Base-by-base conservation (phyloP, 441 rosid genomes). In the Theobroma grandiflorum region DNA sequence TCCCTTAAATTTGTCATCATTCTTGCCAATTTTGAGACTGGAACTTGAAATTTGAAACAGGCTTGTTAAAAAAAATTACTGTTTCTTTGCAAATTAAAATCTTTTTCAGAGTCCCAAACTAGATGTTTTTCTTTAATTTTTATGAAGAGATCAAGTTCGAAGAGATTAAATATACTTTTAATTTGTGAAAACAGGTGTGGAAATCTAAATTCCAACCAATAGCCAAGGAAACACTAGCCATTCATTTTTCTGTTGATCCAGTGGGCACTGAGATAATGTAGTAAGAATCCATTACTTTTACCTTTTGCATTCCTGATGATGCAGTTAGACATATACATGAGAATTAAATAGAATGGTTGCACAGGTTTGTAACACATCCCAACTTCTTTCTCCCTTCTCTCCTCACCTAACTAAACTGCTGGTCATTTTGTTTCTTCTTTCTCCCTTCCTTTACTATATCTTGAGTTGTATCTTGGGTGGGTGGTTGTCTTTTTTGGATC, bases 201-300 rank as follows among this genome's bases (percentile, higher is more conserved):
- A 87, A 81, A 81, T 86, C 87, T 74, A 89, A 90, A 57, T 90
- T 96, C 65, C 88, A 88, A 84, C 85, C 83, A 31, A 85, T 91
- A 78, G 77, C 86, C 75, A 84, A 65, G 84, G 91, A 84, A 84
- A 61, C 86, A 15, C 82, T 90, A 82, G 75, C 85, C 8, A 50
- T 95, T 79, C 91, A 91, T 84, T 92, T 88, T 84, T 85, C 92
- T 52, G 92, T 96, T 79, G 93, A 96, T 86, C 98, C 98, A 0
- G 95, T 92, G 53, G 96, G 98, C 74, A 87, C 90, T 4, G 95
- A 96, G 82, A 77, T 95, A 81, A 93, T 96, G 98, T 96, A 93
- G 87, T 38, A 53, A 72, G 63, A 35, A 72, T 53, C 49, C 16
- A 10, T 22, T 5, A 7, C 38, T 72, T 53, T 8, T 10, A 4